Evolutionary conservation across 2,329 filamentous ascomycete species (phyloP), one percentile per base, ranked within the genome.

Genomic region (Coniochaeta sp.): DNA sequence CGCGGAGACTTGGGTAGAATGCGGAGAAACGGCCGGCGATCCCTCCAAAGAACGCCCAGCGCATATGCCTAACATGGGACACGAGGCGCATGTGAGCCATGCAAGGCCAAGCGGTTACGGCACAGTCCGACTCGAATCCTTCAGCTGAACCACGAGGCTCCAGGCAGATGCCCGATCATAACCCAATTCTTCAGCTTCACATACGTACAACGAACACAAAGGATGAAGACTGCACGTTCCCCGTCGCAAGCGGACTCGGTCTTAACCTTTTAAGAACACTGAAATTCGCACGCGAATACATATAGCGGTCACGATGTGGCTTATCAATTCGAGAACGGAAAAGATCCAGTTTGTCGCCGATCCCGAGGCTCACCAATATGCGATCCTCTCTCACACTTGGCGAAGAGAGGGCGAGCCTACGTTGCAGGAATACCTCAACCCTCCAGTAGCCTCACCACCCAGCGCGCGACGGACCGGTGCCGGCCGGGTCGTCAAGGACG

Each of bases 251-350:
- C 6, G 34, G 3, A 3, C 12, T 14, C 3, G 34, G 4, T 14
- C 3, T 14, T 12, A 36, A 14, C 12, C 34, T 3, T 36, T 12
- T 7, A 36, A 36, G 17, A 40, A 19, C 38, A n/a, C 26, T 30
- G 5, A 30, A 30, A 17, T 24, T 52, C 26, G 19, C 22, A 26
- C 16, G 10, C 10, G 42, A 47, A 4, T 24, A 24, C 16, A 24
- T 17, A 22, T 2, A 52, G 22, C 22, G 24, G 17, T 14, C 17
- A 42, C 30, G 5, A 59, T 59, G 58, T 54, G 58, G 44, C 58
- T 59, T 8, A 71, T 72, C 9, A 77, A 75, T 3, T 72, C 69
- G 1, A 72, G 69, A 42, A 71, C 70, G 58, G 71, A 64, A 67
- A 22, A 22, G 36, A 38, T 52, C 12, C 32, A 56, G 16, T 28